Conservation (phyloP, 2,329 filamentous ascomycete genomes). For the Neonectria hederae region DNA sequence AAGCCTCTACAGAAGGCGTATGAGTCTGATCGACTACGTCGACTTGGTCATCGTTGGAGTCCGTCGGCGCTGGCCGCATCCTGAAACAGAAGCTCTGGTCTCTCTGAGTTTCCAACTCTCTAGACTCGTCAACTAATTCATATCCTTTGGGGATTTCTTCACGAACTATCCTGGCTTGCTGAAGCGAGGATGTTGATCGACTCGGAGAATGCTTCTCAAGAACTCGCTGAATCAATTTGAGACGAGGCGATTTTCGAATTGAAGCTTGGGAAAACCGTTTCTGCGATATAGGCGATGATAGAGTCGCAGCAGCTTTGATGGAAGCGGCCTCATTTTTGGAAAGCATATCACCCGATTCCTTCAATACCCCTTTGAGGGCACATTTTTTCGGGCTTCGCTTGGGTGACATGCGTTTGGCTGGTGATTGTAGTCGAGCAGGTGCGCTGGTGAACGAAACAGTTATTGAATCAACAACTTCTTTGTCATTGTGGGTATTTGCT, state of each 20-base stretch:
- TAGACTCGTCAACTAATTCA: background rate
- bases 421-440: slow-evolving; percentile 11
- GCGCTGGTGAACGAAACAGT: slow-evolving; percentile 15
- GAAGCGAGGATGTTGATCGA: background rate
- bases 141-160: background rate
- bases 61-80: slow-evolving; percentile 25
- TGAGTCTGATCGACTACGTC: background rate
- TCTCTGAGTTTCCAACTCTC: slow-evolving; percentile 42
- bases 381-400: slow-evolving; percentile 17
- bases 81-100: slow-evolving; percentile 49
- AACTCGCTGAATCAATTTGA: slow-evolving; percentile 20
- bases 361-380: background rate
- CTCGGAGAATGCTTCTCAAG: slow-evolving; percentile 22
- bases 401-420: slow-evolving; percentile 27
- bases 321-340: slow-evolving; percentile 20
- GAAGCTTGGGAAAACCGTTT: slow-evolving; percentile 22
- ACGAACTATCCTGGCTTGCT: background rate
- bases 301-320: slow-evolving; percentile 36
- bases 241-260: slow-evolving; percentile 4
- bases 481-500: slow-evolving; percentile 15
- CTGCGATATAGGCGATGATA: slow-evolving; percentile 44
- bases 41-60: background rate
- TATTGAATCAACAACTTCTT: slow-evolving; percentile 26
- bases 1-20: background rate
- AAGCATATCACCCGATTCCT: slow-evolving; percentile 29